Percentiles rank a stretch among this genome's conserved stretches.
phyloP scores from a whole-genome alignment of 1,284 basidiomycete species.

The Papiliotrema nemorosa region DNA sequence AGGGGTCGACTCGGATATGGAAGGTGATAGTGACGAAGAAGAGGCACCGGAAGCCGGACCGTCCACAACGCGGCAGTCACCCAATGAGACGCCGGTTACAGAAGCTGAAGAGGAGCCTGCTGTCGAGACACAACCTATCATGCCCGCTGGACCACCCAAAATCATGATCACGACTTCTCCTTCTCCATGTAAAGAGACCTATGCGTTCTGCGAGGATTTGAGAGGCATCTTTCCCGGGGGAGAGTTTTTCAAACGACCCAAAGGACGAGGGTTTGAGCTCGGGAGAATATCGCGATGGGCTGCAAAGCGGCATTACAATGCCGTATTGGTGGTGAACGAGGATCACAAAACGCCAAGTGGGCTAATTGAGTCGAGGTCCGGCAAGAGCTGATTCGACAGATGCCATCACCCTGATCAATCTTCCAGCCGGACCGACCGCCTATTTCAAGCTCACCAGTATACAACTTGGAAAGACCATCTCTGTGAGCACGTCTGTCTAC shows the following conservation, averaged over 20 bases:
- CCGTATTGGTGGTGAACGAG: constrained; percentile 90
- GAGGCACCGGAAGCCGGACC: constrained; percentile 43
- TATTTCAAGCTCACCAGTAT: constrained; percentile 94
- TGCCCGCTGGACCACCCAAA: constrained; percentile 58
- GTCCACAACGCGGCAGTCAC: constrained; percentile 49
- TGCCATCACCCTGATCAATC: constrained; percentile 84
- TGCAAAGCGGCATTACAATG: constrained; percentile 73
- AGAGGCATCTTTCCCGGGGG: constrained; percentile 90
- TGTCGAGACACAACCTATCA: constrained; percentile 11
- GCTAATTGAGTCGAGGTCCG: constrained; percentile 41
- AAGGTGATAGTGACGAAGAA: constrained; percentile 34
- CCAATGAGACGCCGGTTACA: constrained; percentile 56
- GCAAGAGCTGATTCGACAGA: constrained; percentile 53
- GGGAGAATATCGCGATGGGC: constrained; percentile 94
- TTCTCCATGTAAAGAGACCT: constrained; percentile 77
- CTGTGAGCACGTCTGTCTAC: constrained; percentile 54
- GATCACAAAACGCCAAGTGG: constrained; percentile 85
- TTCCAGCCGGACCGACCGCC: constrained; percentile 90
- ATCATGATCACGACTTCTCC: constrained; percentile 86
- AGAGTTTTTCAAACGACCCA: constrained; percentile 84
- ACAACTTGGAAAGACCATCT: constrained; percentile 78
- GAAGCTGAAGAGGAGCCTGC: constrained; percentile 25
- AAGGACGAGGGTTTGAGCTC: constrained; percentile 89
- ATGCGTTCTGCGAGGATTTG: constrained; percentile 86
- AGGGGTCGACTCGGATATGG: constrained; percentile 15